Percentiles rank a stretch among this genome's conserved stretches.
These are phyloP conservation scores for Fusarium globosum DNA, from an alignment of 2,329 filamentous ascomycete genomes.

Conservation along the genomic window DNA sequence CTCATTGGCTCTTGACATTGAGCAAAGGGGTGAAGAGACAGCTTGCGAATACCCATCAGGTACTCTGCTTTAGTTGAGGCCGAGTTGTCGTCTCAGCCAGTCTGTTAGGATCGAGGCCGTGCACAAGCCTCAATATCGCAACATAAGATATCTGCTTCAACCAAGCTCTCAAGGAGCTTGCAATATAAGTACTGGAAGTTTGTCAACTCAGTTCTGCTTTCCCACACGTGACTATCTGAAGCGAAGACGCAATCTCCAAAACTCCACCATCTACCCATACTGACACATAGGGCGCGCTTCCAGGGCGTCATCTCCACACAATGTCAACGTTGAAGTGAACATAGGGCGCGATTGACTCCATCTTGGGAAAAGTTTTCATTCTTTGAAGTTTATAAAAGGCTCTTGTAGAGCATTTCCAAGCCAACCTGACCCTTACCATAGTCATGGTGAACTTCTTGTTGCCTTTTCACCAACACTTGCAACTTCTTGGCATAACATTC, in stretches of 20 bases:
- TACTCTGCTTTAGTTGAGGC: too few species aligned
- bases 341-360: conserved; percentile 26
- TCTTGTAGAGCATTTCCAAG: neutral
- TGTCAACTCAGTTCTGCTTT: neutral
- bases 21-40: neutral
- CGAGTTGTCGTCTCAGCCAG: neutral
- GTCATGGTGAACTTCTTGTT: neutral
- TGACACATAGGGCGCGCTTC: conserved; percentile 23
- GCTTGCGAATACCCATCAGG: neutral
- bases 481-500: neutral
- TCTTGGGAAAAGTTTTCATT: neutral
- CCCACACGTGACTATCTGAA: neutral
- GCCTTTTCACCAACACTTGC: neutral
- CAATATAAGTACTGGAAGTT: neutral
- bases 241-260: conserved; percentile 18
- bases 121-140: too few species aligned
- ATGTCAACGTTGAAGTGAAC: conserved; percentile 4
- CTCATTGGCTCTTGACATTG: neutral
- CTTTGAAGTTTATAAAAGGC: neutral
- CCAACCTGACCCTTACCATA: neutral
- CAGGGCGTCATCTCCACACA: conserved; percentile 23
- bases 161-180: neutral
- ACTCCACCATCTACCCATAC: conserved; percentile 18
- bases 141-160: neutral
- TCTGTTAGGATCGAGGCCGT: neutral